These are phyloP conservation scores for Pyronema omphalodes DNA, from an alignment of 495 filamentous ascomycete genomes.

Conservation along the genomic window DNA sequence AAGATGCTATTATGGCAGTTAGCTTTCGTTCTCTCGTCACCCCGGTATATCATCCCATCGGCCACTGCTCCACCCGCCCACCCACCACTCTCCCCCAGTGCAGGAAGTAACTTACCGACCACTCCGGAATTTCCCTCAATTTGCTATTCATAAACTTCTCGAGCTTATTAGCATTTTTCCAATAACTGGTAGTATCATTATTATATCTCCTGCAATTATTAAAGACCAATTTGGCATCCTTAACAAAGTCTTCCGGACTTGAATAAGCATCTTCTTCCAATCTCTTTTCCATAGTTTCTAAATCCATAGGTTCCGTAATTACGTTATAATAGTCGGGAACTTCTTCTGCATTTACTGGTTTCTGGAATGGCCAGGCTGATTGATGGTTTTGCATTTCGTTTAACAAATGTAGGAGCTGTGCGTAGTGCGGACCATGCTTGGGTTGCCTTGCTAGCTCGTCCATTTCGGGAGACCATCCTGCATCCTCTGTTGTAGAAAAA, in stretches of 20 bases:
- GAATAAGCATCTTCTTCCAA: slow-evolving; percentile 85
- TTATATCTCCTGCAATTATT: slow-evolving; percentile 93
- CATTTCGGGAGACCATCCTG: slow-evolving; percentile 95
- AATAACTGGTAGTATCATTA: slow-evolving; percentile 85
- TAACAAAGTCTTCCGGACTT: slow-evolving; percentile 82
- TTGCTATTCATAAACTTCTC: slow-evolving; percentile 96
- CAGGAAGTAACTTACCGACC: slow-evolving; percentile 45
- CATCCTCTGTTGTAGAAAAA: slow-evolving; percentile 11
- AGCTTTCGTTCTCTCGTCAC: too few species aligned
- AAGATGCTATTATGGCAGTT: too few species aligned
- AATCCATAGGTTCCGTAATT: slow-evolving; percentile 95
- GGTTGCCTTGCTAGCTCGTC: slow-evolving; percentile 89
- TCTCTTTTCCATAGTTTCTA: slow-evolving; percentile 88
- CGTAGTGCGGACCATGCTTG: slow-evolving; percentile 94
- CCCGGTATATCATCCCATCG: too few species aligned
- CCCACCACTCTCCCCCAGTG: too few species aligned
- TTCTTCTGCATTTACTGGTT: slow-evolving; percentile 87
- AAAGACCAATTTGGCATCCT: slow-evolving; percentile 79
- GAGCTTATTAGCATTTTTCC: slow-evolving; percentile 84
- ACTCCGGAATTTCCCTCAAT: slow-evolving; percentile 85
- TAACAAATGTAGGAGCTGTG: slow-evolving; percentile 75
- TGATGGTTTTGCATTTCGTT: slow-evolving; percentile 90
- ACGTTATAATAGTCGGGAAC: slow-evolving; percentile 96
- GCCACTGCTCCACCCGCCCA: too few species aligned
- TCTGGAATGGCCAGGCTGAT: slow-evolving; percentile 81